A percentile compares a stretch with the other conserved stretches of the same genome.
Conservation (phyloP, 2,329 filamentous ascomycete species). For the Sclerotinia glacialis region DNA sequence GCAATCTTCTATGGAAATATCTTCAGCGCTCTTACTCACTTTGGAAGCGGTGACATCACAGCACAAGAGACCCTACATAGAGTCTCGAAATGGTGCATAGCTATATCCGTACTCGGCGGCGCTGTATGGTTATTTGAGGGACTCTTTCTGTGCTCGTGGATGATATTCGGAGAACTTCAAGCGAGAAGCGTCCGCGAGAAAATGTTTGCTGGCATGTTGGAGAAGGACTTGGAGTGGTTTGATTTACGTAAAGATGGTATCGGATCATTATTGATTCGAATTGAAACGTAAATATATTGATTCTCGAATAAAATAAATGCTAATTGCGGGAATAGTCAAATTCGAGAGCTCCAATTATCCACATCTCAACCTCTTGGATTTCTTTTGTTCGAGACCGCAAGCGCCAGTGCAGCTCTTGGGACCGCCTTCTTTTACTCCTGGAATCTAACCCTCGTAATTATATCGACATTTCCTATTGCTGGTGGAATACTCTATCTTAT, state of each 20-base stretch:
- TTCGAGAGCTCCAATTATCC: constrained; percentile 75
- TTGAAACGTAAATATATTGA: constrained; percentile 63
- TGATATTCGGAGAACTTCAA: constrained; percentile 78
- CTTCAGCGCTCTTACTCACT: constrained; percentile 68
- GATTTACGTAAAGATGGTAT: constrained; percentile 70
- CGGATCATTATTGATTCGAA: constrained; percentile 64
- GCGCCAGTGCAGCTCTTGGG: constrained; percentile 61
- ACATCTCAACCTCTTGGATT: constrained; percentile 78
- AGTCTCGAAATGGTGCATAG: constrained; percentile 59
- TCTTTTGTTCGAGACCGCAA: constrained; percentile 61
- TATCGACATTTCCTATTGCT: constrained; percentile 70
- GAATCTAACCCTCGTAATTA: constrained; percentile 76
- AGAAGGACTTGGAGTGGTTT: constrained; percentile 78
- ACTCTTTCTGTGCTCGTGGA: constrained; percentile 66
- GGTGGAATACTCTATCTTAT: constrained; percentile 57
- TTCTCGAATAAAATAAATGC: background rate
- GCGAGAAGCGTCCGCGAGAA: constrained; percentile 61
- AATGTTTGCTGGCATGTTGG: constrained; percentile 67
- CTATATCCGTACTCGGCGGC: constrained; percentile 61
- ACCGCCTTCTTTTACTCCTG: constrained; percentile 79
- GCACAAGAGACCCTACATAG: constrained; percentile 51
- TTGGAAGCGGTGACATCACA: constrained; percentile 54
- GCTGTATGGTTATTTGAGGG: constrained; percentile 66
- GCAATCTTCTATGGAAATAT: constrained; percentile 71
- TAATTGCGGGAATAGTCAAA: constrained; percentile 57